Base-by-base conservation (phyloP, 345 rosid genomes). In the Laguncularia racemosa region DNA sequence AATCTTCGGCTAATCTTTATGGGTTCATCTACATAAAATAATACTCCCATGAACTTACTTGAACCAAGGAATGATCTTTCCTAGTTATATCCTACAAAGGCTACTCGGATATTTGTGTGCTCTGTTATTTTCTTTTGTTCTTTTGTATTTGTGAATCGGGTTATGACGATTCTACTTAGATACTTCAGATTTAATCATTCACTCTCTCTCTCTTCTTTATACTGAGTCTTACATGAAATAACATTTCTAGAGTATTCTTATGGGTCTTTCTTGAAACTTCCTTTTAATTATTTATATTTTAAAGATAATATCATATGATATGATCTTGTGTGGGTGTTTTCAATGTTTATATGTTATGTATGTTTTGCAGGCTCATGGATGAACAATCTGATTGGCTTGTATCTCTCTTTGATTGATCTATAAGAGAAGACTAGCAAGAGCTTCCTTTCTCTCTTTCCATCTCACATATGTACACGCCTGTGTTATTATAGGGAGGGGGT, bases 181-280 rank as follows among this genome's bases (percentile, higher is more conserved):
- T 33, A 33, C 40, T 33, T 33, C 11, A 33, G 40, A 33, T 33
- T 33, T 33, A 33, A 17, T 56, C 50, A 56, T 56, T 28, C 13
- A 44, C 5, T 2, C 50, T 14, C 50, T 47, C 18, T 16, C 6
- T 13, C 2, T 46, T 46, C 50, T 14, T 9, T 20, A 46, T 17
- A 6, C 28, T 44, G 4, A 28, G 17, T 52, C 60, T 71, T 82
- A 75, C 90, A 84, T 84, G 63, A 81, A 84, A 84, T 81, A 77
- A 73, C 83, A 70, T 65, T 61, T 59, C 50, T 55, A 55, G 46
- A 55, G 46, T 58, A 62, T 61, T 46, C 62, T 68, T 52, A 20
- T 62, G 52, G 60, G 57, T 58, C 64, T 40, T 44, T 58, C 55
- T 55, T 16, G 16, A 40, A 44, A 38, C 40, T 61, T 45, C 11